Base-by-base conservation (phyloP, 2,329 filamentous ascomycete genomes). In the Raffaelea albimanens region DNA sequence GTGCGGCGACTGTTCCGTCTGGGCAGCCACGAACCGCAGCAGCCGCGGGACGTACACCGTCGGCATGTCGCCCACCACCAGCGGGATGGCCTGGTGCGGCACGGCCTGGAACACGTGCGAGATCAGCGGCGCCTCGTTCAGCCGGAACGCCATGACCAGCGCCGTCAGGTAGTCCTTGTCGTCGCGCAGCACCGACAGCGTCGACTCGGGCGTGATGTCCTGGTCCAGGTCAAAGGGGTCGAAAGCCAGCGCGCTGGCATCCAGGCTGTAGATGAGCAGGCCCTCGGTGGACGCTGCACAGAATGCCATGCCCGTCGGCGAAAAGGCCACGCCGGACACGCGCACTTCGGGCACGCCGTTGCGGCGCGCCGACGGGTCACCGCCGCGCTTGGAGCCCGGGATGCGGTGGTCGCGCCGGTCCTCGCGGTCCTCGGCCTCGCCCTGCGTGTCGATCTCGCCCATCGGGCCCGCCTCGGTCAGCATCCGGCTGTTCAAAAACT, bases 181-280 rank as follows among this genome's bases (percentile, higher is more conserved):
- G 39, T 66, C 69, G 49, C 83, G 73, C 29, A 85, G 69, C 10
- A 83, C 77, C 4, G 76, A 68, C 1, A 97, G 73, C 0, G 89
- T 93, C 2, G 84, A 89, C 2, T 86, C 82, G 0, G 91, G 91
- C 4, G 93, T 98, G 56, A 98, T 87, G 54, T 87, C 86, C 60
- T 97, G 85, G 64, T 95, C 90, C 16, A 98, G 80, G 61, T 98
- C 93, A 59, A 96, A 95, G 0, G 93, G 93, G 61, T 98, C 93
- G 60, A 98, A 98, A 52, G 89, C 78, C 23, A 93, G 75, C 5
- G 80, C 75, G 38, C 80, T 83, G 25, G 25, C 25, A 61, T 98
- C 93, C 22, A 98, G 72, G 53, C 87, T 93, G 71, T 97, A 98
- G 52, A 98, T 84, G 40, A 98, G 73, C 11, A 98, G 73, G 16